phyloP scores from a whole-genome alignment of 108 stramenopile species.

The Cyclotella sp. region DNA sequence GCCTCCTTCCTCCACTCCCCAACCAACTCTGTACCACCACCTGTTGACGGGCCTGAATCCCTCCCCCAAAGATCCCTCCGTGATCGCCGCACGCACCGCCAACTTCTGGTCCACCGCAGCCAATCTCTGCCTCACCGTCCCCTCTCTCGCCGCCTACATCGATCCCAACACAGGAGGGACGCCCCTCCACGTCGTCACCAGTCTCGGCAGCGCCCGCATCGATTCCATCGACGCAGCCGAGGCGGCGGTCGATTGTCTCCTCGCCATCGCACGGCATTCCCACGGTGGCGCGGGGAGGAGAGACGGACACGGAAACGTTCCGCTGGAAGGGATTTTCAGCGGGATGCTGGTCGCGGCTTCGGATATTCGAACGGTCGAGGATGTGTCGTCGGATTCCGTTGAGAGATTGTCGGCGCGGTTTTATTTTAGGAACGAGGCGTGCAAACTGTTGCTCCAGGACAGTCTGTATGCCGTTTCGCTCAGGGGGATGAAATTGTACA shows the following conservation, averaged over 20 bases:
- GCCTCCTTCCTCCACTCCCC: not conserved
- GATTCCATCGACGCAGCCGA: conserved; percentile 21
- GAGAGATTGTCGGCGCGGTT: conserved; percentile 4
- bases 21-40: conserved; percentile 7
- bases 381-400: conserved; percentile 6
- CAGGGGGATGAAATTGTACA: conserved; percentile 54
- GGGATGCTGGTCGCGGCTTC: conserved; percentile 48
- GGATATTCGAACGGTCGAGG: conserved; percentile 33
- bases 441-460: conserved; percentile 11
- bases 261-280: conserved; percentile 34
- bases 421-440: conserved; percentile 25
- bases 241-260: conserved; percentile 39
- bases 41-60: not conserved
- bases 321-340: conserved; percentile 51
- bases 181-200: conserved; percentile 76
- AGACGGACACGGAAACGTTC: conserved; percentile 63
- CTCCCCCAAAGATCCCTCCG: not conserved
- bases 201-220: conserved; percentile 45
- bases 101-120: conserved; percentile 39
- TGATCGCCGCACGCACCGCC: not conserved
- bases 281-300: conserved; percentile 32
- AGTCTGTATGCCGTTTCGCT: not conserved
- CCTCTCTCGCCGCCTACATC: conserved; percentile 41
- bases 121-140: conserved; percentile 6
- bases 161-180: conserved; percentile 63